phyloP scores from a whole-genome alignment of 108 stramenopile genomes.

The Thalassiosira profunda region DNA sequence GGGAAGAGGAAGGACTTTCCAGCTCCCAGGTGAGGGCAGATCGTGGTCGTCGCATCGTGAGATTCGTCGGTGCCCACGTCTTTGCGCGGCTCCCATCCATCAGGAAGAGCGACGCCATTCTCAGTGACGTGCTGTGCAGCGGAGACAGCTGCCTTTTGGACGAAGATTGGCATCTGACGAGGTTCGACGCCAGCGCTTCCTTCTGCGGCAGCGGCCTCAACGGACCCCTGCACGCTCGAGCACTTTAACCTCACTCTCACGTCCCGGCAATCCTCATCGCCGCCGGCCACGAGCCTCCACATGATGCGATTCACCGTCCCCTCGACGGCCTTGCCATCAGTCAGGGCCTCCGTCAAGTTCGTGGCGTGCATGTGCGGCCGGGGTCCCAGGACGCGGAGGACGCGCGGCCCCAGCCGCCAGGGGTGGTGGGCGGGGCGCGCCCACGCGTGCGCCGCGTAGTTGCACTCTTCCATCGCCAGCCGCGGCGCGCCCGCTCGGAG shows the following conservation, averaged over 20 bases:
- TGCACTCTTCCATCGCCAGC: conserved; percentile 77
- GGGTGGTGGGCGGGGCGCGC: conserved; percentile 61
- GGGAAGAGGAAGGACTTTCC: conserved; percentile 54
- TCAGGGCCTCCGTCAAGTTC: conserved; percentile 62
- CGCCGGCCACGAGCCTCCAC: conserved; percentile 60
- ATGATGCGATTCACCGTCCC: conserved; percentile 89
- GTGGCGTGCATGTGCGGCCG: conserved; percentile 64
- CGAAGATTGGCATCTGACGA: conserved; percentile 20
- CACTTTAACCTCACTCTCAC: conserved; percentile 52
- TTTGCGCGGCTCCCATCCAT: conserved; percentile 66
- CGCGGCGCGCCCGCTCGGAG: conserved; percentile 26
- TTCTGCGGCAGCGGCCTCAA: background rate
- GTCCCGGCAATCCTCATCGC: conserved; percentile 57
- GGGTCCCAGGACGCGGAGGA: conserved; percentile 74
- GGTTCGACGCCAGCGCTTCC: conserved; percentile 7
- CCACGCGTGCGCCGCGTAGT: conserved; percentile 81
- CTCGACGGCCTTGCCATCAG: conserved; percentile 67
- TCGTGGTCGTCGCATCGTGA: conserved; percentile 13
- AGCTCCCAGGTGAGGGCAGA: conserved; percentile 33
- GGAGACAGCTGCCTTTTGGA: conserved; percentile 46
- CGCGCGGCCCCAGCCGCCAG: conserved; percentile 68
- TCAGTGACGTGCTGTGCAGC: conserved; percentile 9
- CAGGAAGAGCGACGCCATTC: conserved; percentile 58
- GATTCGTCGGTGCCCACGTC: conserved; percentile 26
- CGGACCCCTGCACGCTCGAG: conserved; percentile 11